These are phyloP conservation scores for Carallia pectinifolia DNA, from an alignment of 345 rosid species.

Conservation along the genomic window DNA sequence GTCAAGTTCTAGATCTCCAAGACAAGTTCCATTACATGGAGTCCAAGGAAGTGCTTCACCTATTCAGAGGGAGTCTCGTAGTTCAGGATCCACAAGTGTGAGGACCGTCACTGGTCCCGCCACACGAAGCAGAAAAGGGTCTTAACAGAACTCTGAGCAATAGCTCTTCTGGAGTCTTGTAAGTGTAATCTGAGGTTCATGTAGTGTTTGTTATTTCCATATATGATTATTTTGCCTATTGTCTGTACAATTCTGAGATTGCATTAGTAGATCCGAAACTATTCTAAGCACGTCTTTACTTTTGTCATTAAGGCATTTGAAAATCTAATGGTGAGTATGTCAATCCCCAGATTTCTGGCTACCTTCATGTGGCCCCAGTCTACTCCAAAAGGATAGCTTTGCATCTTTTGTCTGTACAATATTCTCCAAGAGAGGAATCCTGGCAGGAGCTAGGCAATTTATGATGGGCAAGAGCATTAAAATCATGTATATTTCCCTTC, in stretches of 20 bases:
- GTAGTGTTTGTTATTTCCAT: background rate
- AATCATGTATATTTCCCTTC: background rate
- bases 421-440: background rate
- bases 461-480: background rate
- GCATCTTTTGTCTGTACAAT: background rate
- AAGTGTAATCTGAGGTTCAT: background rate
- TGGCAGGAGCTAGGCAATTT: background rate
- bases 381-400: background rate
- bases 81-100: background rate
- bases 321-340: background rate
- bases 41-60: background rate
- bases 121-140: background rate
- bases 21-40: slow-evolving; percentile 6
- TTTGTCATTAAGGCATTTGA: background rate
- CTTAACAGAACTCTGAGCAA: background rate
- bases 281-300: background rate
- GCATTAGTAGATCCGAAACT: background rate
- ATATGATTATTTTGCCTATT: no score
- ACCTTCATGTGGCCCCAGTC: background rate
- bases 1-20: slow-evolving; percentile 24
- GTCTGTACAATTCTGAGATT: no score
- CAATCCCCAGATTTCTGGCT: background rate
- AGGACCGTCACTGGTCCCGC: background rate
- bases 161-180: background rate
- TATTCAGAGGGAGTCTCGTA: background rate